These are phyloP conservation scores for Aspergillus arachidicola DNA, from an alignment of 2,329 filamentous ascomycete species.

Conservation along the genomic window DNA sequence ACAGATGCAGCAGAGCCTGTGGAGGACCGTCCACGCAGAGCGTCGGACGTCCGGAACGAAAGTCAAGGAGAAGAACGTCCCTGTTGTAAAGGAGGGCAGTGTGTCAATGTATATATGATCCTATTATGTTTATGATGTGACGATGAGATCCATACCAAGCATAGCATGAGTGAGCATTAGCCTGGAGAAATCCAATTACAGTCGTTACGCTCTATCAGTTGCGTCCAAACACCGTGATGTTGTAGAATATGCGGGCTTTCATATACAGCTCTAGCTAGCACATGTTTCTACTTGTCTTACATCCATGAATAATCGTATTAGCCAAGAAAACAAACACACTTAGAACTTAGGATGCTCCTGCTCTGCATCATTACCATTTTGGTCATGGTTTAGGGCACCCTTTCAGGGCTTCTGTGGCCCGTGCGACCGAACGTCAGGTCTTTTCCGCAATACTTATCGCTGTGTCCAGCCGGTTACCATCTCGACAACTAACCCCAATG, in stretches of 20 bases:
- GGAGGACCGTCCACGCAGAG: slow-evolving; percentile 2
- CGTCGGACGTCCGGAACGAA: slow-evolving; percentile 4
- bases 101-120: slow-evolving; percentile 20
- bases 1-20: slow-evolving; percentile 1
- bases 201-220: slow-evolving; percentile 12
- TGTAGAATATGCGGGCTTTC: not conserved
- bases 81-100: slow-evolving; percentile 2
- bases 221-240: not conserved
- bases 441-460: slow-evolving; percentile 22
- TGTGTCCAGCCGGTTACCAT: not conserved
- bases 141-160: slow-evolving; percentile 19
- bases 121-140: slow-evolving; percentile 29
- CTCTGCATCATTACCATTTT: not conserved
- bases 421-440: slow-evolving; percentile 27
- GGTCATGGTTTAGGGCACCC: slow-evolving; percentile 22
- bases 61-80: slow-evolving; percentile 6
- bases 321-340: not conserved
- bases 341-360: not conserved
- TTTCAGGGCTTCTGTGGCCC: slow-evolving; percentile 32
- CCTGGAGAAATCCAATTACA: slow-evolving; percentile 14
- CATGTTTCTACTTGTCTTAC: not conserved
- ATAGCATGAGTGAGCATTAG: slow-evolving; percentile 8
- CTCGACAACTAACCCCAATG: slow-evolving; percentile 25
- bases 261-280: not conserved
- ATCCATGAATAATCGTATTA: not conserved